Evolutionary conservation across 164 flowering plant genomes (phyloP).

Genomic region (Stephania japonica): DNA sequence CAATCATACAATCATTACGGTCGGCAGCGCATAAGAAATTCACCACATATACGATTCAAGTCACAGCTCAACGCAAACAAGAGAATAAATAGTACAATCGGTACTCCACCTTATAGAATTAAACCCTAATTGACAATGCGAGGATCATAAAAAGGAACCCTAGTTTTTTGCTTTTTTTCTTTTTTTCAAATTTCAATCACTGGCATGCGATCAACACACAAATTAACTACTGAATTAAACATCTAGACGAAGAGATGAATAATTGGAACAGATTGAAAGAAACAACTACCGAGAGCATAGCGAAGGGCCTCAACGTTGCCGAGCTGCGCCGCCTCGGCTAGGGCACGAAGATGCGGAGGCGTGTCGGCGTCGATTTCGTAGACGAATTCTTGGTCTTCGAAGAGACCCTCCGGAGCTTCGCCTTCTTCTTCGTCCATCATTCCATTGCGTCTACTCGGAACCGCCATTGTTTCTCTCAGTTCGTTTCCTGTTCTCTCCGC

Average conservation of each 20-base stretch:
- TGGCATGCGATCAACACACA: no score
- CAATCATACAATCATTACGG: no score
- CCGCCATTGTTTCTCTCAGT: constrained; percentile 48
- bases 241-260: neutral
- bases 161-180: no score
- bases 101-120: no score
- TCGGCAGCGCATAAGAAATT: no score
- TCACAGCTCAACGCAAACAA: no score
- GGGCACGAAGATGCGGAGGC: constrained; percentile 58
- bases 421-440: constrained; percentile 52
- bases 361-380: constrained; percentile 27
- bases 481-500: neutral
- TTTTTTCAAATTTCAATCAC: no score
- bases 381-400: constrained; percentile 37
- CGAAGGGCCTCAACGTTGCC: constrained; percentile 66
- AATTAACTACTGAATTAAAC: no score
- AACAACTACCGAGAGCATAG: constrained; percentile 49
- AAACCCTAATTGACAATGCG: no score
- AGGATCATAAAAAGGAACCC: no score
- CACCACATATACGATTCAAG: no score
- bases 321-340: constrained; percentile 48
- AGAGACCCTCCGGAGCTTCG: constrained; percentile 28
- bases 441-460: constrained; percentile 57
- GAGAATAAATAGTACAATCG: no score
- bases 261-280: neutral